Percentiles rank a stretch among this genome's conserved stretches.
phyloP scores from a whole-genome alignment of 495 filamentous ascomycete genomes.

The Letharia columbiana region DNA sequence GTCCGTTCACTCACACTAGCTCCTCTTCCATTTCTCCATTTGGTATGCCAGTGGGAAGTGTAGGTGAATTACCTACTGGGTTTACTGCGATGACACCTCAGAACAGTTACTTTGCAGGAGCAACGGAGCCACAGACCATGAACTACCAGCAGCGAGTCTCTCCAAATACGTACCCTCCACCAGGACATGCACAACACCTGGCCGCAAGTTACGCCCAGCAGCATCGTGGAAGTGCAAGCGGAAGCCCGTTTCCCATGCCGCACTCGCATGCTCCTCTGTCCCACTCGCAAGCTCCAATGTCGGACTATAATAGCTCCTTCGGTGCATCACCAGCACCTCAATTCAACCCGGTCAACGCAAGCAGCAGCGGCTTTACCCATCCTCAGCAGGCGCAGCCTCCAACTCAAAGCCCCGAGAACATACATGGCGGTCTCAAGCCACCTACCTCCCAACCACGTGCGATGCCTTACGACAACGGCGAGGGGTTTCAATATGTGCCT shows the following conservation, averaged over 20 bases:
- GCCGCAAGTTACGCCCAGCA: conserved; percentile 14
- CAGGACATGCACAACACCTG: conserved; percentile 16
- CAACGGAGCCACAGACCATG: conserved; percentile 8
- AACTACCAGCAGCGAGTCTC: conserved; percentile 21
- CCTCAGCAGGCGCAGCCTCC: conserved; percentile 5
- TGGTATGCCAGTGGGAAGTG: conserved; percentile 11
- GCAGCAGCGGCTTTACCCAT: conserved; percentile 5
- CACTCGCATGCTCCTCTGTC: conserved; percentile 5
- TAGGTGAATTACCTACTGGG: conserved; percentile 12
- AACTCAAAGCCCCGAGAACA: conserved; percentile 19
- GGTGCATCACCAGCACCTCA: conserved; percentile 12
- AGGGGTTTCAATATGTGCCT: conserved; percentile 17
- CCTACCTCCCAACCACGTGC: conserved; percentile 21
- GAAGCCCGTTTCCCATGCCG: conserved; percentile 1
- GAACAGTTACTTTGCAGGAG: conserved; percentile 11
- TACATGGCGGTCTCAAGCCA: conserved; percentile 15
- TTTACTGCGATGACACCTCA: conserved; percentile 18
- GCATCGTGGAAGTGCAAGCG: conserved; percentile 5
- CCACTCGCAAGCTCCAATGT: conserved; percentile 15
- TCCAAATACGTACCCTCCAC: conserved; percentile 24
- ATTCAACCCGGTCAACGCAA: conserved; percentile 21
- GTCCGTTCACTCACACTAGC: conserved; percentile 13
- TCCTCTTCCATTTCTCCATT: conserved; percentile 18
- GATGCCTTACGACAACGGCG: conserved; percentile 12
- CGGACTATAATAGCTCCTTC: conserved; percentile 15